Evolutionary conservation across 2,329 filamentous ascomycete species (phyloP).

Genomic region (Westerdykella aurantiaca): DNA sequence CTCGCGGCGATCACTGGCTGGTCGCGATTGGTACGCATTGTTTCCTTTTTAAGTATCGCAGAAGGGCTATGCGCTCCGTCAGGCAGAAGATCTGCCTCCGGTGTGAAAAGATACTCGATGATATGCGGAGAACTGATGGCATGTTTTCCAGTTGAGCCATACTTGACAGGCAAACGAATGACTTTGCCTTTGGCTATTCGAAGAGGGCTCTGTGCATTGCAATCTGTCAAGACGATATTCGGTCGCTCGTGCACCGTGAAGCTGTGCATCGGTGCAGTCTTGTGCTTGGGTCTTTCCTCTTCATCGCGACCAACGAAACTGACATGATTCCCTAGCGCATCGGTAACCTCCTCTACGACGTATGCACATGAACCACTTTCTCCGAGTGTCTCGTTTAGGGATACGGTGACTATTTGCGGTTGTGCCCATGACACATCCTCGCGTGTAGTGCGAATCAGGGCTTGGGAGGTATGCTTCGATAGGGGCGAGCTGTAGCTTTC

Average conservation of each 20-base stretch:
- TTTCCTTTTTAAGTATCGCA: slow-evolving; percentile 53
- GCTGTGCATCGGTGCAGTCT: slow-evolving; percentile 63
- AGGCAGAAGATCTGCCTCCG: slow-evolving; percentile 62
- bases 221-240: slow-evolving; percentile 63
- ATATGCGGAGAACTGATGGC: slow-evolving; percentile 61
- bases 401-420: slow-evolving; percentile 67
- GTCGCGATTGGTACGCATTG: slow-evolving; percentile 57
- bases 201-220: slow-evolving; percentile 72
- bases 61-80: slow-evolving; percentile 61
- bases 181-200: slow-evolving; percentile 72
- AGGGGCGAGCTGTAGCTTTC: slow-evolving; percentile 78
- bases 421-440: slow-evolving; percentile 77
- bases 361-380: slow-evolving; percentile 80
- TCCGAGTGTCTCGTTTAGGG: slow-evolving; percentile 84
- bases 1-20: slow-evolving; percentile 65
- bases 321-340: slow-evolving; percentile 81
- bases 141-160: slow-evolving; percentile 56
- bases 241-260: slow-evolving; percentile 87
- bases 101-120: slow-evolving; percentile 76
- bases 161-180: slow-evolving; percentile 64
- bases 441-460: slow-evolving; percentile 52
- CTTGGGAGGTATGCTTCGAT: slow-evolving; percentile 53
- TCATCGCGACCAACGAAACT: slow-evolving; percentile 64
- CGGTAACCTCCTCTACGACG: slow-evolving; percentile 83
- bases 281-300: slow-evolving; percentile 56